Evolutionary conservation across 202 grass and related monocot species (phyloP).

Genomic region (Panicum hallii): DNA sequence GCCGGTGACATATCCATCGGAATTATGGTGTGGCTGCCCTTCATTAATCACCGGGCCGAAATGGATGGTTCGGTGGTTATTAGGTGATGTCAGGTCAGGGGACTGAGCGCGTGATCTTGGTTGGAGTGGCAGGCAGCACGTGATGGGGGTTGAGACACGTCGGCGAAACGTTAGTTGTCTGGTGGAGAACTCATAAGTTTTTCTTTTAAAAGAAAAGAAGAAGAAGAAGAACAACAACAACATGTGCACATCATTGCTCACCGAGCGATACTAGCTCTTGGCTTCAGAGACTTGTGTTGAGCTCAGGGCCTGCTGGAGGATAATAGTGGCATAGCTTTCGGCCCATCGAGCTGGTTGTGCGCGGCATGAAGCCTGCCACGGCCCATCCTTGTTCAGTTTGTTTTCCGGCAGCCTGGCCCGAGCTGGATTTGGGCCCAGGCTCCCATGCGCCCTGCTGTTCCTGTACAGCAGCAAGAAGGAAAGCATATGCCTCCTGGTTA

Average conservation of each 20-base stretch:
- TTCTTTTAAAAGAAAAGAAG: neutral
- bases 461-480: too few relatives aligned
- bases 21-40: neutral
- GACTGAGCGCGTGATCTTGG: slow-evolving; percentile 1
- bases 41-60: neutral
- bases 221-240: too few relatives aligned
- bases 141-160: slow-evolving; percentile 11
- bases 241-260: too few relatives aligned
- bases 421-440: neutral
- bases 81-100: neutral
- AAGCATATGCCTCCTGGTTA: too few relatives aligned
- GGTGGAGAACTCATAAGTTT: neutral
- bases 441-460: neutral
- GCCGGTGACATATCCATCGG: neutral
- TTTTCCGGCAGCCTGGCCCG: neutral
- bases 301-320: too few relatives aligned
- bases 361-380: neutral
- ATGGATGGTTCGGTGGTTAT: neutral
- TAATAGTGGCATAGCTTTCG: neutral
- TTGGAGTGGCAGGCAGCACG: neutral
- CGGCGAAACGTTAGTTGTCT: neutral
- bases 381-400: neutral
- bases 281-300: too few relatives aligned
- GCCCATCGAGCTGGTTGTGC: neutral
- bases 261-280: too few relatives aligned